phyloP scores from a whole-genome alignment of 768 basidiomycete genomes.

The Hypsizygus marmoreus region DNA sequence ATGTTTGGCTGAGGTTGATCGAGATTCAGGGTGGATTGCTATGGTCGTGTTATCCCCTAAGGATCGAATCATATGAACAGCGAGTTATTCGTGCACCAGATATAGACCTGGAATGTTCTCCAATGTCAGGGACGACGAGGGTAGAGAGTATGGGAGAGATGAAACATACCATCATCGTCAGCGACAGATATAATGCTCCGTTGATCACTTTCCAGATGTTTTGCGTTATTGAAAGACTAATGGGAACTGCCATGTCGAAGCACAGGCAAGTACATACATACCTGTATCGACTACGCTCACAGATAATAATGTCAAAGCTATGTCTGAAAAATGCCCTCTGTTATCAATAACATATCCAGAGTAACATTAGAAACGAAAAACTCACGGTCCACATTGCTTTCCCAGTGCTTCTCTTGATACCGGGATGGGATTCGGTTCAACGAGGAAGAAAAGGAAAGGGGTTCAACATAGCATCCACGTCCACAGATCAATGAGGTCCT shows the following conservation, averaged over 20 bases:
- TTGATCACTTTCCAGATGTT: slow-evolving; percentile 1
- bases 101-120: slow-evolving; percentile 18
- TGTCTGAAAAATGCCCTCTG: slow-evolving; percentile 31
- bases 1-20: slow-evolving; percentile 12
- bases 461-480: slow-evolving; percentile 41
- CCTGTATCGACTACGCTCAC: slow-evolving; percentile 4
- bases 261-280: neutral
- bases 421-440: slow-evolving; percentile 44
- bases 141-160: neutral
- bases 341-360: too few relatives aligned
- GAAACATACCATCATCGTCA: neutral
- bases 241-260: too few relatives aligned
- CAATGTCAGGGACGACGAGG: neutral
- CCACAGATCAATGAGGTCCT: too few relatives aligned
- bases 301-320: slow-evolving; percentile 45
- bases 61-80: slow-evolving; percentile 39
- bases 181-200: slow-evolving; percentile 7
- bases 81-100: slow-evolving; percentile 36
- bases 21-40: slow-evolving; percentile 13
- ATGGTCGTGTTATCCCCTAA: slow-evolving; percentile 13
- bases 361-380: slow-evolving; percentile 6
- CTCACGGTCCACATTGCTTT: slow-evolving; percentile 38
- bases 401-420: slow-evolving; percentile 36
- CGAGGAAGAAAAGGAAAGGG: slow-evolving; percentile 47
- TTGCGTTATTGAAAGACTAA: neutral